Evolutionary conservation across 129 eudicot species (phyloP).

Genomic region (Saposhnikovia divaricata): DNA sequence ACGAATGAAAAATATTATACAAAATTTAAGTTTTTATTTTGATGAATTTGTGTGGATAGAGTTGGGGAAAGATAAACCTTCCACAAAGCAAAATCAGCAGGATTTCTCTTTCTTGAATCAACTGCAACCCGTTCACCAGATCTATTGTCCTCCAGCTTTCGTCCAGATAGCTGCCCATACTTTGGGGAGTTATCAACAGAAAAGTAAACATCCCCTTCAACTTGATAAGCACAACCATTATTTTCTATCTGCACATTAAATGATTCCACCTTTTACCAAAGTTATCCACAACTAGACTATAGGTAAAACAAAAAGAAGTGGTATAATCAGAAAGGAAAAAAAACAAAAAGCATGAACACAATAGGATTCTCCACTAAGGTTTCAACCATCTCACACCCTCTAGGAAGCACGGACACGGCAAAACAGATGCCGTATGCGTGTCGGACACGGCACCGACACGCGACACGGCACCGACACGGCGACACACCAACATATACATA

Average conservation of each 20-base stretch:
- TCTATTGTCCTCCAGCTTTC: slow-evolving; percentile 71
- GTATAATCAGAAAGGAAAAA: neutral
- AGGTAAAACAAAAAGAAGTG: neutral
- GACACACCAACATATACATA: too few species aligned
- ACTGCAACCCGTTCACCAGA: slow-evolving; percentile 88
- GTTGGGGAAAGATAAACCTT: slow-evolving; percentile 36
- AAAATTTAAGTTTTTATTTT: neutral
- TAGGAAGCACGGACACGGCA: too few species aligned
- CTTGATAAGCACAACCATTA: slow-evolving; percentile 53
- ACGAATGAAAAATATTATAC: neutral
- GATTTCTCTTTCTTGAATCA: slow-evolving; percentile 70
- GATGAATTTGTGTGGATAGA: neutral
- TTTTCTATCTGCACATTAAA: slow-evolving; percentile 41
- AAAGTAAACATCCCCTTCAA: slow-evolving; percentile 81
- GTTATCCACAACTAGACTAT: neutral
- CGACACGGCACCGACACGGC: too few species aligned
- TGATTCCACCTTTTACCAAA: neutral
- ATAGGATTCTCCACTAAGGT: neutral
- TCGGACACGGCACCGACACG: too few species aligned
- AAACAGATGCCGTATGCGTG: too few species aligned
- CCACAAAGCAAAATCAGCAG: slow-evolving; percentile 92
- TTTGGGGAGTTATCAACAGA: slow-evolving; percentile 61
- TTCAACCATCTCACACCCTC: neutral
- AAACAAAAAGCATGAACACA: neutral
- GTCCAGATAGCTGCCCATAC: slow-evolving; percentile 63